Percentiles rank a stretch among this genome's conserved stretches.
These are phyloP conservation scores for Ceratobasidium papillatum DNA, from an alignment of 1,284 basidiomycete species.

Conservation along the genomic window DNA sequence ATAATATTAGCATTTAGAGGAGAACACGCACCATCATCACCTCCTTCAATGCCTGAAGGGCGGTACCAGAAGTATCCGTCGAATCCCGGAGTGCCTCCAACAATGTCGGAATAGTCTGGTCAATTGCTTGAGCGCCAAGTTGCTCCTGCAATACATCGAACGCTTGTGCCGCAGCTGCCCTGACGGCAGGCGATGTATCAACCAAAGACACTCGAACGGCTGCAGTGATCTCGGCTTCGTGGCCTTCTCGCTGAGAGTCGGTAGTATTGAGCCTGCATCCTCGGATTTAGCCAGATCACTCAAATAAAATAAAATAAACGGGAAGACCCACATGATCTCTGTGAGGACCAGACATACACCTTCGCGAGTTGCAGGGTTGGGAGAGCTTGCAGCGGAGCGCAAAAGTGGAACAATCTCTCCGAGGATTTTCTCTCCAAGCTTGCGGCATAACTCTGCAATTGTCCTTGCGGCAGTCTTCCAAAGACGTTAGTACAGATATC, in stretches of 20 bases:
- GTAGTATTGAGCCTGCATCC: constrained; percentile 77
- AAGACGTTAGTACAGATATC: constrained; percentile 5
- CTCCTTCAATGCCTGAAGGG: constrained; percentile 90
- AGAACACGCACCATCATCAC: constrained; percentile 82
- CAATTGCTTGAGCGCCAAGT: constrained; percentile 90
- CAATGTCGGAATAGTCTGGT: constrained; percentile 95
- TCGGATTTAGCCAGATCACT: not conserved
- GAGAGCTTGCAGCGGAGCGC: constrained; percentile 72
- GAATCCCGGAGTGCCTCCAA: constrained; percentile 92
- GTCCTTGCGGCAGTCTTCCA: constrained; percentile 84
- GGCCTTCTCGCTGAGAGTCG: constrained; percentile 85
- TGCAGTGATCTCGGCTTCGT: constrained; percentile 90
- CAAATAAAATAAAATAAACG: not conserved
- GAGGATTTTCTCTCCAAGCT: constrained; percentile 94
- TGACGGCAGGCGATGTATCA: constrained; percentile 87
- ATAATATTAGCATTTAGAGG: constrained; percentile 13
- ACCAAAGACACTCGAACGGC: constrained; percentile 88
- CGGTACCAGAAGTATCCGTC: constrained; percentile 92
- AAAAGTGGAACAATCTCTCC: constrained; percentile 85
- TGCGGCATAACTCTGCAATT: constrained; percentile 88
- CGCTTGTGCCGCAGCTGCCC: constrained; percentile 89
- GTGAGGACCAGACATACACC: constrained; percentile 90
- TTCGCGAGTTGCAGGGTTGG: constrained; percentile 79
- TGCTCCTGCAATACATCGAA: constrained; percentile 95
- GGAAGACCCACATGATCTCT: constrained; percentile 78